These are phyloP conservation scores for Wallacemonas sp. DNA, from an alignment of 208 protist genomes.

Conservation along the genomic window DNA sequence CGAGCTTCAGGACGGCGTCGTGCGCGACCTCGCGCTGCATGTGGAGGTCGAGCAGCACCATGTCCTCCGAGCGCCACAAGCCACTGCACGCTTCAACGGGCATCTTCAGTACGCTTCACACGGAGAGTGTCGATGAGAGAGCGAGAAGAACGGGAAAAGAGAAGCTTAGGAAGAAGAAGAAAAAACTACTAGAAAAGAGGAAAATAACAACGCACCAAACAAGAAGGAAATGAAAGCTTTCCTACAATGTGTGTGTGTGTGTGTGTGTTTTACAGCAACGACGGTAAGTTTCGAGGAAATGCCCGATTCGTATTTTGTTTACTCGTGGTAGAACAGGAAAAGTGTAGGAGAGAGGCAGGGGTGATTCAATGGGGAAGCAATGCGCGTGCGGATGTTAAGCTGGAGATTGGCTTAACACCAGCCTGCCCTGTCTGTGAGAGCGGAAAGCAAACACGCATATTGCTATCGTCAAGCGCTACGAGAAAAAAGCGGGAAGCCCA, in stretches of 20 bases:
- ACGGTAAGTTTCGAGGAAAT: too few species aligned
- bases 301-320: too few species aligned
- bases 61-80: slow-evolving; percentile 97
- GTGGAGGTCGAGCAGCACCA: slow-evolving; percentile 95
- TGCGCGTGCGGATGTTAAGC: too few species aligned
- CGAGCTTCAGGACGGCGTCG: slow-evolving; percentile 95
- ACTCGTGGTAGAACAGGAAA: too few species aligned
- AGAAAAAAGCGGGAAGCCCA: slow-evolving; percentile 4
- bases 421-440: too few species aligned
- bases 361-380: too few species aligned
- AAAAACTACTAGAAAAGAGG: slow-evolving; percentile 10
- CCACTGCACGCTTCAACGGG: slow-evolving; percentile 81
- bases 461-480: slow-evolving; percentile 6
- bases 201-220: not conserved
- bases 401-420: too few species aligned
- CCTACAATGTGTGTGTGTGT: too few species aligned
- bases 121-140: not conserved
- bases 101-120: slow-evolving; percentile 50
- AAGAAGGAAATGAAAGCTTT: too few species aligned
- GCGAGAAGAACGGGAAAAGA: not conserved
- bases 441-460: too few species aligned
- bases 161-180: not conserved
- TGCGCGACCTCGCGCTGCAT: slow-evolving; percentile 98
- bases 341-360: too few species aligned
- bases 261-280: too few species aligned